Evolutionary conservation across 495 filamentous ascomycete genomes (phyloP), one percentile per base, ranked within the genome.

Genomic region (Penicillium parvum): DNA sequence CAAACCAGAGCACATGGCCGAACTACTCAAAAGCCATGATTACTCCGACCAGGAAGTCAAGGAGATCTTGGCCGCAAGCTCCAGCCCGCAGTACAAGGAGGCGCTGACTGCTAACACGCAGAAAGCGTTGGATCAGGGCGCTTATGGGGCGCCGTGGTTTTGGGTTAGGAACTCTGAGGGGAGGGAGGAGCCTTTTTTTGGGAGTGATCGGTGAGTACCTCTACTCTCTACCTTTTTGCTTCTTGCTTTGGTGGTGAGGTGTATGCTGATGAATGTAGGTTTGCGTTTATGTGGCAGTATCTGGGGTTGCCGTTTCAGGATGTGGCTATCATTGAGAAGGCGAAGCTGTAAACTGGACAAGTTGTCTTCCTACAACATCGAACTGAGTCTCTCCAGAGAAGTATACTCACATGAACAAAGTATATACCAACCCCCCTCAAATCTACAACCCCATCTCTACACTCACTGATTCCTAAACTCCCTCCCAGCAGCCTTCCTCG

Each of bases 61-160:
- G 11, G 55, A 52, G 5, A 83, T 88, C 44, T 21, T 87, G 6
- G 50, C 45, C 1, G 74, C 66, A 0, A 75, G 76, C 0, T 58
- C 42, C 6, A 60, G 52, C 16, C 60, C 68, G 0, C 64, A 81
- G 51, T 72, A 74, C 46, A 90, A 90, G 65, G 62, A 77, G 19
- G 60, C 57, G 19, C 57, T 90, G 36, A 72, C 68, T 36, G 67
- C 59, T 3, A 75, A 76, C 21, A 89, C 85, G 21, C 69, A 73
- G 47, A 79, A 72, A 5, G 50, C 88, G 8, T 58, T 63, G 14
- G 72, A 81, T 28, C 61, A 54, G 12, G 86, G 86, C 0, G 84
- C 84, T 1, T 90, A 84, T 61, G 86, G 86, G 0, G 78, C 79
- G 38, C 86, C 86, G 1, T 90, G 85, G 83, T 69, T 86, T 44